A percentile compares a stretch with the other conserved stretches of the same genome.
phyloP scores from a whole-genome alignment of 1,284 basidiomycete genomes.

The Butyriboletus appendiculatus region DNA sequence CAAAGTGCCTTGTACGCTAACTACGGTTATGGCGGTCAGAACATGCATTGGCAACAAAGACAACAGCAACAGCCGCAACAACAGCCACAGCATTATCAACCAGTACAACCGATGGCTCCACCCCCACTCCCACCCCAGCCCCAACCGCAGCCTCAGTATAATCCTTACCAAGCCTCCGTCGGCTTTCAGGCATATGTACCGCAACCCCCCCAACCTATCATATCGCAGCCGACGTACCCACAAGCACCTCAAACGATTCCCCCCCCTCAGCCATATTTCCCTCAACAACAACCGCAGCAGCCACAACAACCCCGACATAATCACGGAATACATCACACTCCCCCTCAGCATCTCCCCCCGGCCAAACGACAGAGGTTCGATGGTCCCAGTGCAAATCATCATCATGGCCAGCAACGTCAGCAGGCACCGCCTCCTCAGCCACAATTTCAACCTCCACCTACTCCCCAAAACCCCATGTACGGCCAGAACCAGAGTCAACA shows the following conservation, averaged over 20 bases:
- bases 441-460: constrained; percentile 51
- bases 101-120: constrained; percentile 52
- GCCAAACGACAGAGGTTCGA: constrained; percentile 87
- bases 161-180: constrained; percentile 74
- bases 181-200: constrained; percentile 69
- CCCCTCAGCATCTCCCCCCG: constrained; percentile 71
- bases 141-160: constrained; percentile 62
- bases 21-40: constrained; percentile 75
- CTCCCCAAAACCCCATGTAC: constrained; percentile 49
- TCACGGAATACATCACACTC: constrained; percentile 58
- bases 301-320: constrained; percentile 47
- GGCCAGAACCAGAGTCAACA: constrained; percentile 38
- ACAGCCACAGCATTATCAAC: constrained; percentile 47
- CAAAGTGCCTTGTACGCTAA: constrained; percentile 82
- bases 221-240: constrained; percentile 39
- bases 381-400: constrained; percentile 57
- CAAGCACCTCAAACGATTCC: constrained; percentile 35
- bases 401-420: constrained; percentile 43
- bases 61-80: constrained; percentile 48
- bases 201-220: constrained; percentile 52
- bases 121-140: constrained; percentile 56
- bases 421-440: constrained; percentile 30
- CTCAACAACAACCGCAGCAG: constrained; percentile 48
- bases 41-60: constrained; percentile 62
- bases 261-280: constrained; percentile 44